Conservation (phyloP, 768 basidiomycete species). For the Amylocystis lapponica region DNA sequence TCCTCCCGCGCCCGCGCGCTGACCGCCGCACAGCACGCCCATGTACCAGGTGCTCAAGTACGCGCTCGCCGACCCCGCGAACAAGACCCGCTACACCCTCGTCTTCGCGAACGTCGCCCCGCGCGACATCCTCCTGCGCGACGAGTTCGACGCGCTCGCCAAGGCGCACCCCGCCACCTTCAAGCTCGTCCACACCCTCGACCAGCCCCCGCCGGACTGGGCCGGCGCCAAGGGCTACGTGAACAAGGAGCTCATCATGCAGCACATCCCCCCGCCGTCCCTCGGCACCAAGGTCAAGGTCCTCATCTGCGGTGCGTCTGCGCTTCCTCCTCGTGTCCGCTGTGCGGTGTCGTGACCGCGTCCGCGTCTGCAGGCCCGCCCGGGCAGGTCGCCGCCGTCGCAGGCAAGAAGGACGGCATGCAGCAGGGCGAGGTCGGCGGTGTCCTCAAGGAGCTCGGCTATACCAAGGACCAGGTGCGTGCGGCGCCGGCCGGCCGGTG, state of each 20-base stretch:
- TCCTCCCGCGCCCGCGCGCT: neutral
- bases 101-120: constrained; percentile 89
- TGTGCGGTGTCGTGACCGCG: constrained; percentile 1
- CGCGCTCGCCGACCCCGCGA: constrained; percentile 62
- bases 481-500: neutral
- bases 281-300: constrained; percentile 78
- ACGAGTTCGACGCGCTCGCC: constrained; percentile 67
- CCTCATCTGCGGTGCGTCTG: constrained; percentile 74
- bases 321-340: neutral
- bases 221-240: constrained; percentile 72
- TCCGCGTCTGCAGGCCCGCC: constrained; percentile 56
- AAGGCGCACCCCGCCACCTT: constrained; percentile 65
- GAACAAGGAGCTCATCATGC: constrained; percentile 62
- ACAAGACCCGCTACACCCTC: constrained; percentile 93
- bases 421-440: constrained; percentile 83
- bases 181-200: constrained; percentile 81
- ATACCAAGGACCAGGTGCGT: constrained; percentile 75
- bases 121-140: constrained; percentile 82
- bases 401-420: constrained; percentile 85
- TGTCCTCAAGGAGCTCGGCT: constrained; percentile 82
- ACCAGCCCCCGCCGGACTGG: constrained; percentile 71
- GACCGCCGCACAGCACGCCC: constrained; percentile 50
- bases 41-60: constrained; percentile 78
- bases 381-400: constrained; percentile 79
- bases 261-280: constrained; percentile 60